Evolutionary conservation across 176 grass and related monocot species (phyloP), one percentile per base, ranked within the genome.

Genomic region (Paspalum vaginatum): DNA sequence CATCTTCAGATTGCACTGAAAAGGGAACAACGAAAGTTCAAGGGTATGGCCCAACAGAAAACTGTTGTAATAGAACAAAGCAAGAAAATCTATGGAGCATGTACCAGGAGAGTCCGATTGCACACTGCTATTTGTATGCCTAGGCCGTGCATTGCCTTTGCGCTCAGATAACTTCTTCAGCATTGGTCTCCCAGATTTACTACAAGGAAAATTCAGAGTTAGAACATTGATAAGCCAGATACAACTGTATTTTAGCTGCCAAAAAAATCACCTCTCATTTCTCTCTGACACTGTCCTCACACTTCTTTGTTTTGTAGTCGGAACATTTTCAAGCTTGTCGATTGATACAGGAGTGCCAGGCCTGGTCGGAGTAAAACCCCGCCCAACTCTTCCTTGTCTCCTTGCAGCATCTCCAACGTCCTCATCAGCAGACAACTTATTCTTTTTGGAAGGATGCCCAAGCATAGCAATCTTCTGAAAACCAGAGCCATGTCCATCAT

Each of bases 141-240:
- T 91, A 63, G 87, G 82, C 24, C 83, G 85, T 61, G 80, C 43
- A 66, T 86, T 80, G 75, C 87, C 60, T 93, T 86, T 97, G 20
- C 89, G 82, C 42, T 97, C 94, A 21, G 94, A 97, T 77, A 91
- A 81, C 57, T 97, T 97, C 43, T 97, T 93, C 39, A 84, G 81
- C 78, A 89, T 77, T 58, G 89, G 82, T 70, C 91, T 87, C 68
- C 91, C 91, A 88, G 91, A 88, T 89, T 89, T 92, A 90, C 91
- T 97, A 70, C 67, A 78, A 5, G n/a, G 62, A 87, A 80, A 81
- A 76, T 76, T 86, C 47, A 61, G 13, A 45, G 25, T 87, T 72
- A 77, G 72, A 87, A 58, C 79, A 49, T 68, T 12, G 13, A 65
- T 68, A 26, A 92, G 62, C 46, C 6, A 14, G 56, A 78, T 61